phyloP scores from a whole-genome alignment of 1,284 basidiomycete genomes.

The Afroboletus lepidellus region DNA sequence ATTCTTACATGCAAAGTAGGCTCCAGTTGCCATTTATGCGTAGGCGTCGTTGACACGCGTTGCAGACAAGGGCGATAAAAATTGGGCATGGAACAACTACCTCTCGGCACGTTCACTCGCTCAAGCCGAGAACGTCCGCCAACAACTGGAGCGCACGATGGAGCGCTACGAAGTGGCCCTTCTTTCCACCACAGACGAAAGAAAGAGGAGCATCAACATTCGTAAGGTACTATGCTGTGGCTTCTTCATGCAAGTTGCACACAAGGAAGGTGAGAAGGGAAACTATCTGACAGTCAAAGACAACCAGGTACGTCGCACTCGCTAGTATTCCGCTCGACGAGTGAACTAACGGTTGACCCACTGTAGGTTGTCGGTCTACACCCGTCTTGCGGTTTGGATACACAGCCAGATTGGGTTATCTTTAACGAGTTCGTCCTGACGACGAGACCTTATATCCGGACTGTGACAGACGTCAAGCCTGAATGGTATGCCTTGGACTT shows the following conservation, averaged over 20 bases:
- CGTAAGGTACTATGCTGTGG: slow-evolving; percentile 87
- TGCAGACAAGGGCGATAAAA: slow-evolving; percentile 70
- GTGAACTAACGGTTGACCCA: slow-evolving; percentile 5
- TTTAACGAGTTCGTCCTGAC: slow-evolving; percentile 99
- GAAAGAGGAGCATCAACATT: slow-evolving; percentile 79
- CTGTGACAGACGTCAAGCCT: slow-evolving; percentile 83
- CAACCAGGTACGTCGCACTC: slow-evolving; percentile 60
- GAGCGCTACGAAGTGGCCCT: slow-evolving; percentile 87
- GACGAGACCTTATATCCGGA: slow-evolving; percentile 86
- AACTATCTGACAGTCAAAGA: slow-evolving; percentile 91
- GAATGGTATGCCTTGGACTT: slow-evolving; percentile 68
- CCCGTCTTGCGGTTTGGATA: slow-evolving; percentile 89
- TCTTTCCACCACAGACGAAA: slow-evolving; percentile 76
- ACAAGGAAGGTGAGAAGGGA: slow-evolving; percentile 91
- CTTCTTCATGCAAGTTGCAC: slow-evolving; percentile 99
- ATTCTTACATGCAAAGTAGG: slow-evolving; percentile 85
- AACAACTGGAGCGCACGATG: slow-evolving; percentile 91
- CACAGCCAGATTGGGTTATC: slow-evolving; percentile 94
- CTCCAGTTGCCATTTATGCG: slow-evolving; percentile 7
- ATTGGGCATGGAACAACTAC: slow-evolving; percentile 95
- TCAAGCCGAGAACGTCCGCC: slow-evolving; percentile 95
- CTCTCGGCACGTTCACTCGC: slow-evolving; percentile 81
- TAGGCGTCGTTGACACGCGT: slow-evolving; percentile 1
- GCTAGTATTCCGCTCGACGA: not conserved
- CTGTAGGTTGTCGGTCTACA: slow-evolving; percentile 90